Conservation (phyloP, 2,329 filamentous ascomycete genomes). For the Leptographium lundbergii region DNA sequence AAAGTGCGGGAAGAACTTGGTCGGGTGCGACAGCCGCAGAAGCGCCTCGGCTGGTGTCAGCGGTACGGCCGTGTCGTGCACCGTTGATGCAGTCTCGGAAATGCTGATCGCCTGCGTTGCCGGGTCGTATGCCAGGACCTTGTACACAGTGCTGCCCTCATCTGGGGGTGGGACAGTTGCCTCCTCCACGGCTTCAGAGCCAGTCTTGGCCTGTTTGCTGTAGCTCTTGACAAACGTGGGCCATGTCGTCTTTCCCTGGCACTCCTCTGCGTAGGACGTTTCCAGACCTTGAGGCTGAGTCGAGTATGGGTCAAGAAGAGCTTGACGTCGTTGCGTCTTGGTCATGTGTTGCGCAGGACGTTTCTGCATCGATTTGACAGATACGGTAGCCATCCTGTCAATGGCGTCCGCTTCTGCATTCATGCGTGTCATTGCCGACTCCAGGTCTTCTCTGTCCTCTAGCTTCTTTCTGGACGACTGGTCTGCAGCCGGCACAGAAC, state of each 20-base stretch:
- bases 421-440: constrained; percentile 18
- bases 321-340: constrained; percentile 4
- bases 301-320: constrained; percentile 21
- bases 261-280: constrained; percentile 32
- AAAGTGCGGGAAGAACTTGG: constrained; percentile 54
- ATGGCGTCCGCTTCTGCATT: constrained; percentile 18
- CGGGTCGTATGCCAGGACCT: constrained; percentile 53
- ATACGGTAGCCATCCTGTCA: constrained; percentile 16
- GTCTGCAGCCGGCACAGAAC: background rate
- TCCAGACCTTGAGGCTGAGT: constrained; percentile 34
- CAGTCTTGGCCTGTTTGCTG: background rate
- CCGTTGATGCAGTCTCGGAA: constrained; percentile 47
- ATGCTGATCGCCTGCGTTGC: constrained; percentile 42
- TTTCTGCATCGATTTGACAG: constrained; percentile 14
- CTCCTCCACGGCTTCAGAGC: background rate
- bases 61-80: constrained; percentile 32
- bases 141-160: constrained; percentile 34
- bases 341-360: background rate
- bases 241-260: constrained; percentile 20
- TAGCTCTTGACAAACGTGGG: constrained; percentile 23
- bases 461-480: constrained; percentile 5
- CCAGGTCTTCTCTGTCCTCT: constrained; percentile 16
- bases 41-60: constrained; percentile 48
- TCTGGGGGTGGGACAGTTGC: background rate
- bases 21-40: constrained; percentile 45